A percentile compares a stretch with the other conserved stretches of the same genome.
Conservation (phyloP, 2,329 filamentous ascomycete genomes). For the Fusarium cyanostomum region DNA sequence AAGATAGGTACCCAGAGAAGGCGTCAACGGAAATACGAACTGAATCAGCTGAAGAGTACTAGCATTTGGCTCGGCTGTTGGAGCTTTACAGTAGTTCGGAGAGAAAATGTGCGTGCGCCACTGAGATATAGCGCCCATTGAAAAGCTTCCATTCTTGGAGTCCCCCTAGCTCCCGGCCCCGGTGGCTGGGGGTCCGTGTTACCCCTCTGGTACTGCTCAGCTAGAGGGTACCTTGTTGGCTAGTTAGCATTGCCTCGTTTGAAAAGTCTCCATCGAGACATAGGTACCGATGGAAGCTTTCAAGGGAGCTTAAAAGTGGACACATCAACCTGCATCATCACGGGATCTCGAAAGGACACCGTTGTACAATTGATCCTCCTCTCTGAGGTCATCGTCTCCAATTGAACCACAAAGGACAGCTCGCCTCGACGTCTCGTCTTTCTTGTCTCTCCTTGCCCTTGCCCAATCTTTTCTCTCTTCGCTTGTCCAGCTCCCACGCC, state of each 20-base stretch:
- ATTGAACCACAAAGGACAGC: conserved; percentile 43
- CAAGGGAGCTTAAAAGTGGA: conserved; percentile 41
- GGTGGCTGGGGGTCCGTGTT: conserved; percentile 25
- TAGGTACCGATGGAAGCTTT: conserved; percentile 14
- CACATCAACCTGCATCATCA: conserved; percentile 43
- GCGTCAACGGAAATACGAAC: not conserved
- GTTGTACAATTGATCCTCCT: conserved; percentile 43
- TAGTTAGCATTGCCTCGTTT: not conserved
- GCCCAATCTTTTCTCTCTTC: conserved; percentile 23
- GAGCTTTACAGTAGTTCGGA: not conserved
- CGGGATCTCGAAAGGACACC: conserved; percentile 53
- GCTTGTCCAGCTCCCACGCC: conserved; percentile 22
- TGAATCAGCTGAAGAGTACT: not conserved
- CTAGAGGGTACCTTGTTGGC: conserved; percentile 6
- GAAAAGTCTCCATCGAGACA: not conserved
- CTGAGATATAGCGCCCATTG: conserved; percentile 28
- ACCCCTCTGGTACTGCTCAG: not conserved
- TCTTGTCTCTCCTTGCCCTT: conserved; percentile 36
- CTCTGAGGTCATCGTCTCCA: conserved; percentile 47
- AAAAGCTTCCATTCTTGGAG: conserved; percentile 35
- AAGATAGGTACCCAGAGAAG: not conserved
- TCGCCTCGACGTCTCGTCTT: conserved; percentile 32
- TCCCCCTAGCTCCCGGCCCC: conserved; percentile 30
- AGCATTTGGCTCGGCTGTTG: not conserved
- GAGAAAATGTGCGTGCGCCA: conserved; percentile 14